A percentile compares a stretch with the other conserved stretches of the same genome.
phyloP scores from a whole-genome alignment of 1,284 basidiomycete species.

The Ganoderma sinense region DNA sequence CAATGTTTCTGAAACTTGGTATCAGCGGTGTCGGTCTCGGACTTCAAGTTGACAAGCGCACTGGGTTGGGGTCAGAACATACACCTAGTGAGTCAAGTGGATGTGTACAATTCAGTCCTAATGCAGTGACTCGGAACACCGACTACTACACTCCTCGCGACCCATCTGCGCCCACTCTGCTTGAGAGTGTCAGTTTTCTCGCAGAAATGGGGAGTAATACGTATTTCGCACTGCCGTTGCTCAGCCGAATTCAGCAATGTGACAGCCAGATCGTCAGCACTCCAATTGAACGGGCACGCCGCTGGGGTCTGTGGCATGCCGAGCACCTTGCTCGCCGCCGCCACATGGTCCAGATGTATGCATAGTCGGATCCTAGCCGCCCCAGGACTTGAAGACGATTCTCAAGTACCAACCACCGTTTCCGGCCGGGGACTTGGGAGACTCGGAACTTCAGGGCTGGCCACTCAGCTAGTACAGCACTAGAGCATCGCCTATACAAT shows the following conservation, averaged over 20 bases:
- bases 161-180: constrained; percentile 74
- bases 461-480: too few relatives aligned
- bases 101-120: constrained; percentile 60
- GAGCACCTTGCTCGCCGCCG: not conserved
- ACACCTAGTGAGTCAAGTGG: not conserved
- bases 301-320: not conserved
- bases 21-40: constrained; percentile 67
- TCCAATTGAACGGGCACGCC: not conserved
- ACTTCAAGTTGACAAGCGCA: constrained; percentile 62
- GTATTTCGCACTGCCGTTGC: constrained; percentile 36
- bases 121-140: constrained; percentile 67
- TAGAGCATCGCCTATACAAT: too few relatives aligned
- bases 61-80: constrained; percentile 40
- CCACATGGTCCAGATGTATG: not conserved
- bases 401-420: too few relatives aligned
- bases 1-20: constrained; percentile 68
- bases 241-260: not conserved
- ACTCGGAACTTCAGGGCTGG: too few relatives aligned
- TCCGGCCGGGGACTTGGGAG: too few relatives aligned
- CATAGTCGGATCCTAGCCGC: too few relatives aligned
- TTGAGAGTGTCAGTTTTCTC: not conserved
- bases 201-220: not conserved
- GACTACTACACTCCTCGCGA: constrained; percentile 54
- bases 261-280: not conserved
- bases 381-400: too few relatives aligned